Evolutionary conservation across 1,284 basidiomycete species (phyloP).

Genomic region (Rhodofomes roseus): DNA sequence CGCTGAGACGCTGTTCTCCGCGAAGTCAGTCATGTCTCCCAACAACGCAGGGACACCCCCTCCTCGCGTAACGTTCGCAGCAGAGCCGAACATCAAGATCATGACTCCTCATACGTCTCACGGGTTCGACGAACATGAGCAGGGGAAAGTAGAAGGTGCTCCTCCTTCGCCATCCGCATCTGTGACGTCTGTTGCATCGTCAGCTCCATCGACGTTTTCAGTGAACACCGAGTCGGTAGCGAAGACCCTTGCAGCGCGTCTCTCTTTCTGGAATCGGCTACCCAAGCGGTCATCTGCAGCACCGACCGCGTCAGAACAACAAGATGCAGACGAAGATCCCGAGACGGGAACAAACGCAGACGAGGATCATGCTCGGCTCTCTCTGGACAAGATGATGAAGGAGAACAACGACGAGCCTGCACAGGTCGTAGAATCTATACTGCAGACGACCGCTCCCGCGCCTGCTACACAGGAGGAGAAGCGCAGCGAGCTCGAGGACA

Average conservation of each 20-base stretch:
- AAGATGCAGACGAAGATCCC: conserved; percentile 5
- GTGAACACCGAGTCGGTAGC: conserved; percentile 47
- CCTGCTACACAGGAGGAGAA: conserved; percentile 59
- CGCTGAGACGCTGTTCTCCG: conserved; percentile 5
- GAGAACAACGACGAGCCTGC: conserved; percentile 43
- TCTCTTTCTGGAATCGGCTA: conserved; percentile 69
- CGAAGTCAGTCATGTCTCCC: neutral
- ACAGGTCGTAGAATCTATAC: conserved; percentile 50
- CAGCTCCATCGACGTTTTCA: conserved; percentile 49
- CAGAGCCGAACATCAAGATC: conserved; percentile 38
- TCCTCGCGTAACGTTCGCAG: conserved; percentile 47
- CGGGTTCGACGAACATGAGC: conserved; percentile 18
- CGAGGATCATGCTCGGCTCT: conserved; percentile 33
- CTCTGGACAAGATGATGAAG: conserved; percentile 50
- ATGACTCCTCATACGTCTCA: conserved; percentile 31
- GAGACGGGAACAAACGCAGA: conserved; percentile 18
- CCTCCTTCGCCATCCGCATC: conserved; percentile 42
- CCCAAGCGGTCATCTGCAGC: conserved; percentile 37
- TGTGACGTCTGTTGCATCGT: conserved; percentile 34
- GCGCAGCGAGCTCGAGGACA: conserved; percentile 69
- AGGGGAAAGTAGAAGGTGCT: conserved; percentile 16
- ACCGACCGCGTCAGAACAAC: neutral
- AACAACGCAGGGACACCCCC: conserved; percentile 9
- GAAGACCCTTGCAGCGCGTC: conserved; percentile 56
- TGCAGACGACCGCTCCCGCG: conserved; percentile 54